Conservation (phyloP, 2,329 filamentous ascomycete species). For the Dactylonectria estremocensis region DNA sequence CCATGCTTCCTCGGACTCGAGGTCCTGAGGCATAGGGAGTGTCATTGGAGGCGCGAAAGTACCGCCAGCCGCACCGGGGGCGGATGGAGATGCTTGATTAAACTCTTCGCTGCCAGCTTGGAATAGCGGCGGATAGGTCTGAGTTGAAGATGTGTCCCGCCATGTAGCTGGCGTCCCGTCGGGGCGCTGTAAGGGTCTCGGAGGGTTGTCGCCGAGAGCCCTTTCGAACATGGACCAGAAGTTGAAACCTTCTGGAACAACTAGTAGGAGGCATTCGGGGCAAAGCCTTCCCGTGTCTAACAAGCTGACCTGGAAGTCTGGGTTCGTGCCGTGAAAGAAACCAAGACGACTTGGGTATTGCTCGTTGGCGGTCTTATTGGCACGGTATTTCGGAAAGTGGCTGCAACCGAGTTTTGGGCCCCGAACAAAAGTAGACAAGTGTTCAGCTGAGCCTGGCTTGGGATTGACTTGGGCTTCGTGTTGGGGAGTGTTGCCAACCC, state of each 20-base stretch:
- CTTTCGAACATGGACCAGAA: conserved; percentile 13
- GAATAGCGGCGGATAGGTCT: conserved; percentile 5
- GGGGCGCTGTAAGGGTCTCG: not conserved
- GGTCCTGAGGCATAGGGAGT: conserved; percentile 1
- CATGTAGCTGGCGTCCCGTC: not conserved
- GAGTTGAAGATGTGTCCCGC: not conserved
- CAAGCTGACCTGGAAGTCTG: conserved; percentile 7
- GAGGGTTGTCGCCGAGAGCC: not conserved
- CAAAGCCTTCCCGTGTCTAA: conserved; percentile 29
- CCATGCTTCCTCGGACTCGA: conserved; percentile 24
- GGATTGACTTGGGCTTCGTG: not conserved
- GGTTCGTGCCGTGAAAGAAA: conserved; percentile 26
- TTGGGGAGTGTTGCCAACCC: not conserved
- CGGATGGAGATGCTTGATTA: not conserved
- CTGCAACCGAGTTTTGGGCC: conserved; percentile 4
- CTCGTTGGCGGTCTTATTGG: not conserved
- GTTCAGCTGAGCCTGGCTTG: conserved; percentile 11
- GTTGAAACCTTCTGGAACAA: conserved; percentile 18
- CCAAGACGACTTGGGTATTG: conserved; percentile 28
- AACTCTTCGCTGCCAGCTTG: conserved; percentile 16
- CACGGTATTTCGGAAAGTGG: conserved; percentile 17
- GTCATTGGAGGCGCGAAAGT: not conserved
- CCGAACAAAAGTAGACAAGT: conserved; percentile 3
- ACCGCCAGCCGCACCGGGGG: not conserved
- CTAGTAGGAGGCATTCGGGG: not conserved